These are phyloP conservation scores for Aspergillus sp. DNA, from an alignment of 2,329 filamentous ascomycete genomes.

Conservation along the genomic window DNA sequence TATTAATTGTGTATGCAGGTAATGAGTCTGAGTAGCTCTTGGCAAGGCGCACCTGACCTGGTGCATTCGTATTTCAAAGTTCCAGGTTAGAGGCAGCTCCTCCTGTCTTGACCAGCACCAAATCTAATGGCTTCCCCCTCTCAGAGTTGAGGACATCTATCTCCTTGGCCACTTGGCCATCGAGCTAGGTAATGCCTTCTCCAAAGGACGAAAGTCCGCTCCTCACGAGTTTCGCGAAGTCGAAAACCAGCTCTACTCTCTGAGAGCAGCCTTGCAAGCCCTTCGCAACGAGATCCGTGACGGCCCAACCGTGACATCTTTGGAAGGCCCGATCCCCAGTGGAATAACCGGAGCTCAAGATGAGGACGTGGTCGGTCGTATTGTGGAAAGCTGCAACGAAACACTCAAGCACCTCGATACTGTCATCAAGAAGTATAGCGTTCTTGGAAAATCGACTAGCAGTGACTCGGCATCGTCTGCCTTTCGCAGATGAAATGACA, in stretches of 20 bases:
- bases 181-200: neutral
- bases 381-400: neutral
- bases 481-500: neutral
- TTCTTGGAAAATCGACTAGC: neutral
- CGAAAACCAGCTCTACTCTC: neutral
- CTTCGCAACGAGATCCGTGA: neutral
- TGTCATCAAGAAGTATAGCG: neutral
- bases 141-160: neutral
- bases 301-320: neutral
- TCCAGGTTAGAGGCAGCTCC: too few species aligned
- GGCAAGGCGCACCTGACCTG: too few species aligned
- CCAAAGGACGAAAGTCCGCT: neutral
- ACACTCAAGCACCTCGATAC: neutral
- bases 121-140: neutral
- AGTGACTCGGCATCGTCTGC: neutral
- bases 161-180: neutral
- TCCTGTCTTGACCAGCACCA: too few species aligned
- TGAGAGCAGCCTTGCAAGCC: slow-evolving; percentile 1
- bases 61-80: too few species aligned
- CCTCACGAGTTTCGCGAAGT: neutral
- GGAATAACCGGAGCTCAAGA: neutral
- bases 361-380: neutral
- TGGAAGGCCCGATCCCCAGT: neutral
- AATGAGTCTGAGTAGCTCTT: too few species aligned
- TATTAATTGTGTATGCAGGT: too few species aligned